A percentile compares a stretch with the other conserved stretches of the same genome.
These are phyloP conservation scores for Phytophthora palmivora DNA, from an alignment of 352 stramenopile genomes.

Conservation along the genomic window DNA sequence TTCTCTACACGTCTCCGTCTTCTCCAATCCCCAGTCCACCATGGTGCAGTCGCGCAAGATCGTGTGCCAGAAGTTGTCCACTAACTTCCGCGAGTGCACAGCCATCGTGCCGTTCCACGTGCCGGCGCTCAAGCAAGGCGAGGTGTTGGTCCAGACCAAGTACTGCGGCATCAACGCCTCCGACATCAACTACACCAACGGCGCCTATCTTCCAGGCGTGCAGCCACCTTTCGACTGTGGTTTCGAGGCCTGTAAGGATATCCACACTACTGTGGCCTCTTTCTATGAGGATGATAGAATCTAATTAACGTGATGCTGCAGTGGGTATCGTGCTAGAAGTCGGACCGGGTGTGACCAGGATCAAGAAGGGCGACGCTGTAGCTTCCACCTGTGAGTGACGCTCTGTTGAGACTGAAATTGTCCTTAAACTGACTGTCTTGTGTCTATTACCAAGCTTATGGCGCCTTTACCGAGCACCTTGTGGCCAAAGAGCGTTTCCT, in stretches of 20 bases:
- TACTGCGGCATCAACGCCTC: constrained; percentile 69
- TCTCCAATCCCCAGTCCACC: constrained; percentile 4
- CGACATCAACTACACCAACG: constrained; percentile 70
- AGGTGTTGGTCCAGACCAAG: constrained; percentile 63
- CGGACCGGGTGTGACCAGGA: constrained; percentile 48
- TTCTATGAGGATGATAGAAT: background rate
- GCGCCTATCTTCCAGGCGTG: constrained; percentile 45
- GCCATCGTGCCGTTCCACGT: constrained; percentile 62
- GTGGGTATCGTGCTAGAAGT: constrained; percentile 56
- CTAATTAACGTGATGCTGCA: constrained; percentile 12
- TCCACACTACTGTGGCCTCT: constrained; percentile 34
- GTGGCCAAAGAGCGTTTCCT: constrained; percentile 41
- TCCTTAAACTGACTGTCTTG: background rate
- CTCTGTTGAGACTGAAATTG: background rate
- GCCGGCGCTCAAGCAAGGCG: constrained; percentile 44
- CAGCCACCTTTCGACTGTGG: constrained; percentile 61
- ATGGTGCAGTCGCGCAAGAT: constrained; percentile 79
- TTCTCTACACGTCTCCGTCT: constrained; percentile 3
- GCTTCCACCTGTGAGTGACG: constrained; percentile 42
- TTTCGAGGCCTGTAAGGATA: constrained; percentile 59
- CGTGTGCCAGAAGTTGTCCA: constrained; percentile 80
- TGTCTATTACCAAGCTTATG: constrained; percentile 37
- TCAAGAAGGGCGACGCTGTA: constrained; percentile 61
- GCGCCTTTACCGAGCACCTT: constrained; percentile 60
- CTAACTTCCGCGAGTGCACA: constrained; percentile 82